Base-by-base conservation (phyloP, 2,329 filamentous ascomycete genomes). In the Cadophora gregata region DNA sequence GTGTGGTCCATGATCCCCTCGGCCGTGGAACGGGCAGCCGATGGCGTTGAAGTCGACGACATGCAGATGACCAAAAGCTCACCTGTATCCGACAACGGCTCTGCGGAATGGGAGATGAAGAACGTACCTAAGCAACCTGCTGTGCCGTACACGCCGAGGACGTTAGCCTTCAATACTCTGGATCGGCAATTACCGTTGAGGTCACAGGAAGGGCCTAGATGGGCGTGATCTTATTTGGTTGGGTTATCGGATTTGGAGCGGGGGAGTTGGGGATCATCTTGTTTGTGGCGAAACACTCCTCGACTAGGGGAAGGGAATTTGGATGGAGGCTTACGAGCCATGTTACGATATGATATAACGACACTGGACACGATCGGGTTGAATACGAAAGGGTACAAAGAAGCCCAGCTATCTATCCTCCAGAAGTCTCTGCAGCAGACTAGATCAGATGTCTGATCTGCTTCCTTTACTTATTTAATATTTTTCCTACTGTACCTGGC, bases 101-200 rank as follows among this genome's bases (percentile, higher is more conserved):
- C 80, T 67, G 80, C 82, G 67, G 77, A 80, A 67, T 87, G 84
- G 82, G 88, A 90, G 79, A 85, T 88, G 84, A 83, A 85, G 64
- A 80, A 80, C 69, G 83, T 87, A 1, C 79, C 71, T 1, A 70
- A 80, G 33, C 79, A 79, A 24, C 78, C 78, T 31, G 72, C 74
- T 33, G 71, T 81, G 70, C 86, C 86, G 0, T 90, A 84, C 70
- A 91, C 89, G 7, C 89, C 89, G 6, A 79, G 90, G 70, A 91
- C 90, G 19, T 83, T 86, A 76, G 90, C 89, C 1, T 92, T 92
- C 75, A 83, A 90, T 73, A 84, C 85, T 14, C 79, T 90, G 58
- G 85, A 89, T 69, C 79, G 86, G 64, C 84, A 85, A 73, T 76
- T 88, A 66, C 86, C 87, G 2, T 75, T 87, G 58, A 80, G 84